These are phyloP conservation scores for Wallacemonas sp. DNA, from an alignment of 208 protist species.

Conservation along the genomic window DNA sequence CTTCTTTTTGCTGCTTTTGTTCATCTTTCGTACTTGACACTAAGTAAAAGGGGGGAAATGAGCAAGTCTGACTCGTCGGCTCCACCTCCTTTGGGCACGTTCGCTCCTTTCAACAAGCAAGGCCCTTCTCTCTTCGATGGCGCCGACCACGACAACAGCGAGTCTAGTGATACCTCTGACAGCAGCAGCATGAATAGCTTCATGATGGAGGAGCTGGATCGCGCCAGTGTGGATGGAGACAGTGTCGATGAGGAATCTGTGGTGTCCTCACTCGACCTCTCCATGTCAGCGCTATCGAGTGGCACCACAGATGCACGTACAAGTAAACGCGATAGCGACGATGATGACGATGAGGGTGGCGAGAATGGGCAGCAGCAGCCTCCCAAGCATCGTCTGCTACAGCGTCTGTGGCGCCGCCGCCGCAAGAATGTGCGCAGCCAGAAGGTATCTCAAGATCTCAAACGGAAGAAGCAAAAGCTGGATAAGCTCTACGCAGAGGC, in stretches of 20 bases:
- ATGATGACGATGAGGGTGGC: background rate
- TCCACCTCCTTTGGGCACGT: no score
- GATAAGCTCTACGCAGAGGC: background rate
- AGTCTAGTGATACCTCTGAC: background rate
- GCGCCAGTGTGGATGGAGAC: background rate
- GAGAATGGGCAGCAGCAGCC: background rate
- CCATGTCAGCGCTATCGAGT: background rate
- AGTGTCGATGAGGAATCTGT: background rate
- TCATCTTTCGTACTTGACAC: no score
- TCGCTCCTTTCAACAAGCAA: background rate
- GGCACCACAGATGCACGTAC: background rate
- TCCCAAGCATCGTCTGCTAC: background rate
- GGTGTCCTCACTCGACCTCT: background rate
- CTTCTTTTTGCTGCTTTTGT: no score
- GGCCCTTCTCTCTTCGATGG: background rate
- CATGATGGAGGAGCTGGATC: background rate
- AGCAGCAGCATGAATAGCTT: constrained; percentile 14
- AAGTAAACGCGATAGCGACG: background rate
- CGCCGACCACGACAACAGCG: background rate
- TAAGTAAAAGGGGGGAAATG: no score
- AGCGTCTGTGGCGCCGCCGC: no score
- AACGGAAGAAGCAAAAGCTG: background rate
- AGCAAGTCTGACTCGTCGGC: no score
- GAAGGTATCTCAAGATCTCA: background rate
- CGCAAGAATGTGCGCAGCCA: constrained; percentile 11